A percentile compares a stretch with the other conserved stretches of the same genome.
Conservation (phyloP, 495 filamentous ascomycete species). For the Penicilliopsis zonata region DNA sequence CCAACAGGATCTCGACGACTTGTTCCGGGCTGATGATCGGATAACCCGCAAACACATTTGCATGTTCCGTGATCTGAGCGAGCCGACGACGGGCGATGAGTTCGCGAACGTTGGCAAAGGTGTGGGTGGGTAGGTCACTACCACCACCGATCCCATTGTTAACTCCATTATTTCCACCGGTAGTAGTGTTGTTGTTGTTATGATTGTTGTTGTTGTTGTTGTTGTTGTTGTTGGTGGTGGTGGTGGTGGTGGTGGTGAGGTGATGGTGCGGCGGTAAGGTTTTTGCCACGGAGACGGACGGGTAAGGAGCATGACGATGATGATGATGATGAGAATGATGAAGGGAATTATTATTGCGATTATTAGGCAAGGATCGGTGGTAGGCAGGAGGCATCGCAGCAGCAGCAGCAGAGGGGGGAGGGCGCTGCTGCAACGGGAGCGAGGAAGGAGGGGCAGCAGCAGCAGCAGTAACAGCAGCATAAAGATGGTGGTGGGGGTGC, state of each 20-base stretch:
- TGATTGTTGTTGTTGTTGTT: constrained; percentile 12
- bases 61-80: constrained; percentile 38
- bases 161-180: constrained; percentile 6
- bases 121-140: constrained; percentile 27
- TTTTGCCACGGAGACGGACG: constrained; percentile 28
- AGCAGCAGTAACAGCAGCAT: constrained; percentile 4
- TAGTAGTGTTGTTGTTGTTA: constrained; percentile 9
- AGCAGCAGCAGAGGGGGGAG: constrained; percentile 27
- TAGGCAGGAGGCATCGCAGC: constrained; percentile 41
- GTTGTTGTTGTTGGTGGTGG: constrained; percentile 4
- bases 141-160: constrained; percentile 9
- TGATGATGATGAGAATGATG: constrained; percentile 30
- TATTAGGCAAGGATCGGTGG: constrained; percentile 32
- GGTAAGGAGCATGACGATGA: constrained; percentile 32
- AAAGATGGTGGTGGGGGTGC: constrained; percentile 5
- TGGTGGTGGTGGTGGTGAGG: constrained; percentile 13
- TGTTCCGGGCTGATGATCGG: constrained; percentile 35
- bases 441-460: constrained; percentile 19
- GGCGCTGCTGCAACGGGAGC: constrained; percentile 8
- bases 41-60: constrained; percentile 37
- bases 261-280: constrained; percentile 13
- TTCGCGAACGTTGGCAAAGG: constrained; percentile 37
- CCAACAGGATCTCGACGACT: constrained; percentile 35
- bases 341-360: constrained; percentile 30
- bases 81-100: constrained; percentile 37